Conservation (phyloP, 257 asterid species). For the Anisodus acutangulus region DNA sequence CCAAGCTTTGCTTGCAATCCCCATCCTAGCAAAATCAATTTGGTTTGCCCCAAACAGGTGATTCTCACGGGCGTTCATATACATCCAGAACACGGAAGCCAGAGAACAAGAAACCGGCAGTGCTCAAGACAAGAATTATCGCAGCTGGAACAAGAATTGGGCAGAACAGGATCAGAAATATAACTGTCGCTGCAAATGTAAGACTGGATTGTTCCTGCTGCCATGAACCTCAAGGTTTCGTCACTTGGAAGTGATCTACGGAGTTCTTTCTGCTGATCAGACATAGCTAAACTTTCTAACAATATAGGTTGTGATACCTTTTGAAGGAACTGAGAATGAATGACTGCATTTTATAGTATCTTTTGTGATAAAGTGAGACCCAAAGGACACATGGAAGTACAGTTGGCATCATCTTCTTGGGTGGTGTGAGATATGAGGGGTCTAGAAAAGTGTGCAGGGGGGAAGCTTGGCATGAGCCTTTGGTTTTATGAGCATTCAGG, state of each 20-base stretch:
- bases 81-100: conserved; percentile 40
- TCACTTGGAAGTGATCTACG: conserved; percentile 28
- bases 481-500: conserved; percentile 6
- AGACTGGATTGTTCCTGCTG: conserved; percentile 42
- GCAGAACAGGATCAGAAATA: conserved; percentile 42
- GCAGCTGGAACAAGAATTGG: conserved; percentile 45
- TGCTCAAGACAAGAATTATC: conserved; percentile 29
- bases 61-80: conserved; percentile 40
- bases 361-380: conserved; percentile 25
- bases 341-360: neutral
- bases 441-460: conserved; percentile 30
- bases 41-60: conserved; percentile 30
- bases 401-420: conserved; percentile 32
- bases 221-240: conserved; percentile 35
- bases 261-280: conserved; percentile 41
- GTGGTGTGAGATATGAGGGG: conserved; percentile 28
- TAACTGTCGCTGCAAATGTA: conserved; percentile 42
- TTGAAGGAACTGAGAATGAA: neutral
- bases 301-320: neutral
- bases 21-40: conserved; percentile 37
- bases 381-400: neutral
- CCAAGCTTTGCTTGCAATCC: conserved; percentile 32
- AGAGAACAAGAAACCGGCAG: conserved; percentile 43
- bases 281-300: conserved; percentile 11
- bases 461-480: conserved; percentile 23